Conservation (phyloP, 495 filamentous ascomycete genomes). For the Annulohypoxylon maeteangense region DNA sequence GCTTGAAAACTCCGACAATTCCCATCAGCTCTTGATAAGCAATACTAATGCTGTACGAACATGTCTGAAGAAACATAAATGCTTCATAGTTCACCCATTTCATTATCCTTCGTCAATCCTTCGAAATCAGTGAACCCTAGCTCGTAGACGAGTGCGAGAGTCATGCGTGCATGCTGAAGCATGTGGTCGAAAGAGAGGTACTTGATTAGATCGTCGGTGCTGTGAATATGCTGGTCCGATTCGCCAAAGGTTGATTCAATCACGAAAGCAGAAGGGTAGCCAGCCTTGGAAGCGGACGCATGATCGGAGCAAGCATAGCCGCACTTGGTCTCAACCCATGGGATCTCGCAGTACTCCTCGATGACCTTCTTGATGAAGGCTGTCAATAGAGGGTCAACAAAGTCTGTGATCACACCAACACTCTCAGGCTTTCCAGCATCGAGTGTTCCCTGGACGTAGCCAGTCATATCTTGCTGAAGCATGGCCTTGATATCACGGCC, state of each 20-base stretch:
- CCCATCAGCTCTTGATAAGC: constrained; percentile 8
- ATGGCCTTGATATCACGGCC: constrained; percentile 89
- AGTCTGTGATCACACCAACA: constrained; percentile 94
- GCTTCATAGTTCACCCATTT: constrained; percentile 46
- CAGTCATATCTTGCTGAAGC: constrained; percentile 99
- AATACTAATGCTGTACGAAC: not conserved
- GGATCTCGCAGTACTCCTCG: constrained; percentile 88
- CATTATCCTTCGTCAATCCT: constrained; percentile 48
- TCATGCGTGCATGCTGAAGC: constrained; percentile 95
- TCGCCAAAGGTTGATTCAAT: constrained; percentile 91
- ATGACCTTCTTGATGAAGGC: constrained; percentile 92
- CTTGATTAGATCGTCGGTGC: constrained; percentile 86
- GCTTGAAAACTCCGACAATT: constrained; percentile 23
- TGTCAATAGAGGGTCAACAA: constrained; percentile 82
- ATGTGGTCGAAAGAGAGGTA: constrained; percentile 96
- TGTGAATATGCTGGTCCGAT: constrained; percentile 89
- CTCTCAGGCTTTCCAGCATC: constrained; percentile 85
- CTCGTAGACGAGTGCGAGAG: constrained; percentile 89
- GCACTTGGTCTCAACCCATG: constrained; percentile 90
- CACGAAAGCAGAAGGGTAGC: constrained; percentile 94
- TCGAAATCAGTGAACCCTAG: constrained; percentile 73
- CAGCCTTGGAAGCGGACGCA: constrained; percentile 93
- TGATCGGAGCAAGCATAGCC: constrained; percentile 98
- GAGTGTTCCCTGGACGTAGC: constrained; percentile 83
- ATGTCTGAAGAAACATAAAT: not conserved